Evolutionary conservation across 2,329 filamentous ascomycete species (phyloP), one percentile per base, ranked within the genome.

Genomic region (Dactylonectria macrodidyma): DNA sequence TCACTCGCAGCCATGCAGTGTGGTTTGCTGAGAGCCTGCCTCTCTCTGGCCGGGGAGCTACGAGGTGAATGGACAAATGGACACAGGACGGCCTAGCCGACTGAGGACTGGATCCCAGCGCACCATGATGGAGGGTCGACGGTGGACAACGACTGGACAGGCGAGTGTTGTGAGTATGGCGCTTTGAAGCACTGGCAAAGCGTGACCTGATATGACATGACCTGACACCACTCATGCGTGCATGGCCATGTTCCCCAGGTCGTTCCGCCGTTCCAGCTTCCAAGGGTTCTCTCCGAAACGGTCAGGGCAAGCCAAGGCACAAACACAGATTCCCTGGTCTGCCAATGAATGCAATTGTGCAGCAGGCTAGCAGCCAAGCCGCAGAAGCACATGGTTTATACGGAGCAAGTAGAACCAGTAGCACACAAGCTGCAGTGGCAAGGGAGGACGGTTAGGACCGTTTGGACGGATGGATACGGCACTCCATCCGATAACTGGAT

Each of bases 191-290:
- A 55, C 60, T 52, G 50, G 62, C 30, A 55, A 67, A 74, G 73
- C 73, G 73, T 76, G 74, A 76, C 74, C 74, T 76, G 74, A 73
- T 70, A 76, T 76, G 74, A 75, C 73, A 71, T 76, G 74, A 72
- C 73, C 68, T 71, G 66, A 62, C 68, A 69, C 75, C 72, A 73
- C 64, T 71, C 59, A 70, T 76, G 67, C 67, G 64, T 73, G 65
- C 63, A 63, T 71, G 52, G 63, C 67, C 56, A 52, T 65, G 61
- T 46, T 47, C 46, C 56, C 44, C 33, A 65, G 14, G 33, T 50
- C 59, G 24, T 59, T 41, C 38, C 38, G 33, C 44, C 59, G 24
- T 59, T 41, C 38, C 38, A 41, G 16, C 12, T 10, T 41, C 26
- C 26, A 54, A 64, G 47, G 47, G 19, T 19, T 44, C 48, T 50